Evolutionary conservation across 441 rosid species (phyloP), one percentile per base, ranked within the genome.

Genomic region (Aleurites moluccanus): DNA sequence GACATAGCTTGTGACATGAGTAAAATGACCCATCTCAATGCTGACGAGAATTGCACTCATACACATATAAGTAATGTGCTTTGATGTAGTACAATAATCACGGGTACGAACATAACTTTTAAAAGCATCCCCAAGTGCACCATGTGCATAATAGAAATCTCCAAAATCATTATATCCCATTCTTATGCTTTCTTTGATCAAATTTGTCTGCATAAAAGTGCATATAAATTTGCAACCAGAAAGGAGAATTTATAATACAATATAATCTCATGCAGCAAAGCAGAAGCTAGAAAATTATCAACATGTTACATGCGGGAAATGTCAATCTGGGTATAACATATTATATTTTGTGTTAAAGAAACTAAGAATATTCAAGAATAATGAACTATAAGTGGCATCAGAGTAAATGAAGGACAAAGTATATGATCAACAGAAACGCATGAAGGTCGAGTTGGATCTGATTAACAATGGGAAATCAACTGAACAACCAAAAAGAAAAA

Each of bases 151-250:
- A 80, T 92, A 85, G 80, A 93, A 96, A 62, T 96, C 99, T 53
- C 99, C 99, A 83, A 91, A 91, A 83, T 96, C 99, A 82, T 96
- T 93, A 77, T 90, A 92, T n/a, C 98, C 99, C 99, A 96, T 96
- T 78, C 99, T 88, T 70, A 93, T 93, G 78, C 99, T 96, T 80
- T 96, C 99, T 78, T 93, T 96, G 40, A 96, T 96, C 86, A 96
- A 83, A 88, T 96, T 96, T 40, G 99, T 93, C 99, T 96, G 87
- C 80, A 81, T 27, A 56, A 74, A 49, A 73, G 67, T 18, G 44
- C 67, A 66, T 23, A 20, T 33, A 23, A 63, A 27, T 21, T 18
- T 28, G 44, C 25, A 40, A 28, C 15, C 23, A 50, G 15, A 69
- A 30, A 57, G 10, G 27, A 68, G 2, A 56, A 15, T 67, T 67